Conservation (phyloP, 2,329 filamentous ascomycete genomes). For the Hymenoscyphus albidus region DNA sequence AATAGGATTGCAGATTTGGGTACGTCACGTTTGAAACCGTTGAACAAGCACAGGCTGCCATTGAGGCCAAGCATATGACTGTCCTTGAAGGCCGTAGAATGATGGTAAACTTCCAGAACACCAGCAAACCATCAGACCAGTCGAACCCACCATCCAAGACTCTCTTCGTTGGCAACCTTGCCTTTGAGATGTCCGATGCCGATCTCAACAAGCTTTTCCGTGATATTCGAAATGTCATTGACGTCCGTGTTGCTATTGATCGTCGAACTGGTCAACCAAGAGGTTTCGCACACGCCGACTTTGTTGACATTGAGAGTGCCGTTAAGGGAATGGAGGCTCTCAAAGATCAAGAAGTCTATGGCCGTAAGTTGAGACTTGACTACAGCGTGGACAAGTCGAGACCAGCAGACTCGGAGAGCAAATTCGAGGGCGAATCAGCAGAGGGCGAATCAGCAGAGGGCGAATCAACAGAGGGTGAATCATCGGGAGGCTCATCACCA, state of each 20-base stretch:
- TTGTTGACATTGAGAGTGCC: conserved; percentile 65
- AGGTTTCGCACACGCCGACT: conserved; percentile 83
- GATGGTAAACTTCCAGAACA: conserved; percentile 52
- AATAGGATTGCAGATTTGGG: conserved; percentile 51
- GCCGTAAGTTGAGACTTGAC: conserved; percentile 62
- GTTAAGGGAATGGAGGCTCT: conserved; percentile 55
- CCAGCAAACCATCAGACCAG: conserved; percentile 19
- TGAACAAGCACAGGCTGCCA: conserved; percentile 51
- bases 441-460: neutral
- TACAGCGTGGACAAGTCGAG: conserved; percentile 39
- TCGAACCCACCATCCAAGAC: conserved; percentile 56
- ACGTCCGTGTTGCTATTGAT: conserved; percentile 80
- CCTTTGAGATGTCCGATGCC: conserved; percentile 77
- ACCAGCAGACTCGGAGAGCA: neutral
- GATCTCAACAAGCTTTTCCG: conserved; percentile 77
- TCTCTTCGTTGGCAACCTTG: conserved; percentile 81
- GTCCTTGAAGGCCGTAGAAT: conserved; percentile 62
- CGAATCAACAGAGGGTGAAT: neutral
- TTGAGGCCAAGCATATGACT: conserved; percentile 54
- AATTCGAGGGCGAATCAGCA: neutral
- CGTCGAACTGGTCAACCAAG: conserved; percentile 73
- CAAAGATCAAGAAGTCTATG: conserved; percentile 55
- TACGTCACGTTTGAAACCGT: conserved; percentile 58
- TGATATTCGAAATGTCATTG: conserved; percentile 63
- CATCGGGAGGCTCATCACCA: neutral